Evolutionary conservation across 345 rosid species (phyloP).

Genomic region (Moringa oleifera): DNA sequence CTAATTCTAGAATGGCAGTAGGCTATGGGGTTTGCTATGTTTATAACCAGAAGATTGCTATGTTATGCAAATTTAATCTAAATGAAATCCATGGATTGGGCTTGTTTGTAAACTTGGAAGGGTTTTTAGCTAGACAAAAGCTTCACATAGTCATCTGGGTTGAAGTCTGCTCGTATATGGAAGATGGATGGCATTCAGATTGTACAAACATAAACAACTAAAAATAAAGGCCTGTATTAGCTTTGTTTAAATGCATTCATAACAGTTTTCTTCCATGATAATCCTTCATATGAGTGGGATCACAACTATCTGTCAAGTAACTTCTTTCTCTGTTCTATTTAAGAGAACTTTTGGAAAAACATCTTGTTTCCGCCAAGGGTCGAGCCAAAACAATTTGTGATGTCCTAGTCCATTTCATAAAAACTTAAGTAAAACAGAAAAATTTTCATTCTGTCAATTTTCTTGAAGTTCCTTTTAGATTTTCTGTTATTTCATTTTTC

Average conservation of each 20-base stretch:
- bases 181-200: background rate
- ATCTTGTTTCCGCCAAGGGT: background rate
- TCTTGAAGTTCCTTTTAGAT: background rate
- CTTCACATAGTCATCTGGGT: too few species aligned
- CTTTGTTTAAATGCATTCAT: background rate
- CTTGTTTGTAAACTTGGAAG: too few species aligned
- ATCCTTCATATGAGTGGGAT: background rate
- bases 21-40: too few species aligned
- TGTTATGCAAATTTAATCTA: too few species aligned
- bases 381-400: background rate
- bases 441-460: background rate
- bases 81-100: too few species aligned
- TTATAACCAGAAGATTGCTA: too few species aligned
- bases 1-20: too few species aligned
- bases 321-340: background rate
- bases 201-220: too few species aligned
- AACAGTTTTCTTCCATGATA: background rate
- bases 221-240: background rate
- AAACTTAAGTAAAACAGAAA: too few species aligned
- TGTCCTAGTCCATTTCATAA: background rate
- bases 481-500: background rate
- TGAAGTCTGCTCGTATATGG: background rate
- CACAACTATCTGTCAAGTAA: background rate
- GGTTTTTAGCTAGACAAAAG: too few species aligned
- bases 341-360: background rate